Base-by-base conservation (phyloP, 2,329 filamentous ascomycete species). In the Epichloe festucae region DNA sequence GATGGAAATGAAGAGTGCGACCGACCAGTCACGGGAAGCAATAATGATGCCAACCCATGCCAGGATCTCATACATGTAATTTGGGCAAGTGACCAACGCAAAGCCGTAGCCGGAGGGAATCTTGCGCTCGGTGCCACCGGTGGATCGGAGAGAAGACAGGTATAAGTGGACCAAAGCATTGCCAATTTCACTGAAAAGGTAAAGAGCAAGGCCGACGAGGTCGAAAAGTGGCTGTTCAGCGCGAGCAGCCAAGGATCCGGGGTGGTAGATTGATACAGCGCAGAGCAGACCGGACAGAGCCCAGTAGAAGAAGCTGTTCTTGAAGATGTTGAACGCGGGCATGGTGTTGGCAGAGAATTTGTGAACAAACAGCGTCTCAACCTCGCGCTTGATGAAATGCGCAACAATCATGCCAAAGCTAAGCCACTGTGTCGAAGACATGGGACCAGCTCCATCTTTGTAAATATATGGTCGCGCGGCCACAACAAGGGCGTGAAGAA, bases 281-380 rank as follows among this genome's bases (percentile, higher is more conserved):
- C 91, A 82, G 61, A 93, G 79, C 27, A 89, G 64, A 47, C 93
- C 93, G 4, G 85, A 84, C 51, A 91, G 70, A 36, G 84, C 62
- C 93, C 93, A 98, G 79, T 98, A 98, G 74, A 96, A 91, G 58
- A 79, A 80, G 58, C 84, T 89, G 77, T 98, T 98, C 71, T 91
- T 93, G 79, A 96, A 85, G 65, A 98, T 88, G 74, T 95, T 95
- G 64, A 70, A 72, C 53, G 79, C 77, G 17, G 93, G 93, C 93
- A 98, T 98, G 47, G 93, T 98, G 62, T 86, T 88, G 55, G 85
- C 82, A 52, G 89, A 91, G 76, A 98, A 98, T 65, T 88, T 89
- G 76, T 98, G 93, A 55, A 98, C 79, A 66, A 93, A 95, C 55
- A 95, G 65, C 0, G 93, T 97, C 73, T 98, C 93, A 58, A 88